phyloP scores from a whole-genome alignment of 768 basidiomycete genomes.

The Amyloporia xantha region DNA sequence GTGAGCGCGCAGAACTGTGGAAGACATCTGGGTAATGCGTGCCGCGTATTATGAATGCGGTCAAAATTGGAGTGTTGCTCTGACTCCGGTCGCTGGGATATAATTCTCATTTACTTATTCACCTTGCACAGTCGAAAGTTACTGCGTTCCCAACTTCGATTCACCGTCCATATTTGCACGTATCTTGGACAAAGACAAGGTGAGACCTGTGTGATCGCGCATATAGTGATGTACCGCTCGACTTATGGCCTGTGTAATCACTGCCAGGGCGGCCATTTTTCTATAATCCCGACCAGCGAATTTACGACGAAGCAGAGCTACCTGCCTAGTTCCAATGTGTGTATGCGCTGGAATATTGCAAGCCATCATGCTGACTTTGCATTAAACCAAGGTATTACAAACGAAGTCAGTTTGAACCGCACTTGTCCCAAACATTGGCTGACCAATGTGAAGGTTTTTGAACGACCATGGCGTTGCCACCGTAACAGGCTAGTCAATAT shows the following conservation, averaged over 20 bases:
- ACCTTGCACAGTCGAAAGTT: constrained; percentile 65
- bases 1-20: no score
- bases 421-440: no score
- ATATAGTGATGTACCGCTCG: background rate
- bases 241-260: background rate
- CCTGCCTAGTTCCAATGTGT: constrained; percentile 73
- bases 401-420: constrained; percentile 71
- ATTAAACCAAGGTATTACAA: constrained; percentile 57
- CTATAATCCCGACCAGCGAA: constrained; percentile 64
- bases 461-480: constrained; percentile 82
- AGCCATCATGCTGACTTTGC: background rate
- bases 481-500: constrained; percentile 80
- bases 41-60: no score
- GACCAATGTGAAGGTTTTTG: constrained; percentile 49
- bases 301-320: constrained; percentile 80
- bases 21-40: no score
- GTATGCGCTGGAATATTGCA: constrained; percentile 10
- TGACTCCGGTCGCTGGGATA: no score
- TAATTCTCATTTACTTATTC: constrained; percentile 3
- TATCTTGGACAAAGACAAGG: constrained; percentile 80
- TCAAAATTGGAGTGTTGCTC: no score
- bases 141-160: constrained; percentile 91
- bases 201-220: constrained; percentile 11
- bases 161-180: constrained; percentile 90
- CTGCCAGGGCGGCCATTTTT: constrained; percentile 80